Conservation (phyloP, 2,329 filamentous ascomycete genomes). For the Penicillium hordei region DNA sequence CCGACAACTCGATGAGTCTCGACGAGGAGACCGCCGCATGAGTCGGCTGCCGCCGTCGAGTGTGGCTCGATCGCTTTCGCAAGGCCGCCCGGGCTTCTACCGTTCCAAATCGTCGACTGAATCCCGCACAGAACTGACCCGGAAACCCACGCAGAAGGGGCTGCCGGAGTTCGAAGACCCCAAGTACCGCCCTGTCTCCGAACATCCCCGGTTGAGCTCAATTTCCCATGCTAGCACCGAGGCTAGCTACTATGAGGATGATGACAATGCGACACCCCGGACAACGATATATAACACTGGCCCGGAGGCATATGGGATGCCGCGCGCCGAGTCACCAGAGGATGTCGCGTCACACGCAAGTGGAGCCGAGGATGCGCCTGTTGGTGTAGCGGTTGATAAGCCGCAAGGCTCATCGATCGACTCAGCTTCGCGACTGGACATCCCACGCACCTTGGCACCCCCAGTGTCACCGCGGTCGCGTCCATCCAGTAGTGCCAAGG, state of each 20-base stretch:
- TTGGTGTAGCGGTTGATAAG: conserved; percentile 22
- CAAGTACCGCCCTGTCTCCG: conserved; percentile 63
- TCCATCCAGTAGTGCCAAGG: conserved; percentile 54
- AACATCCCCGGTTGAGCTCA: conserved; percentile 72
- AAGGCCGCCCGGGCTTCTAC: conserved; percentile 77
- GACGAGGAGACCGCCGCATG: conserved; percentile 71
- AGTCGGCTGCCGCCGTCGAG: conserved; percentile 83
- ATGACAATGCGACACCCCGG: conserved; percentile 37
- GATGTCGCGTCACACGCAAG: conserved; percentile 21
- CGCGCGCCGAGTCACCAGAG: conserved; percentile 37
- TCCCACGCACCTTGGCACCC: conserved; percentile 46
- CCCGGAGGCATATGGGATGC: conserved; percentile 24
- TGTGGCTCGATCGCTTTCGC: conserved; percentile 76
- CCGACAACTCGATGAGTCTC: conserved; percentile 78
- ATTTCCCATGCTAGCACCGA: conserved; percentile 44
- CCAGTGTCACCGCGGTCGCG: conserved; percentile 47
- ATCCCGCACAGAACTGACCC: conserved; percentile 32
- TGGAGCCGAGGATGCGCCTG: conserved; percentile 18
- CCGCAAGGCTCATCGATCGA: conserved; percentile 38
- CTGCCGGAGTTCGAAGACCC: conserved; percentile 46
- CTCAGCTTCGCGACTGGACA: conserved; percentile 39
- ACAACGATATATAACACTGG: conserved; percentile 21
- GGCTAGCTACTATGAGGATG: conserved; percentile 31
- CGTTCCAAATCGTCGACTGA: conserved; percentile 68
- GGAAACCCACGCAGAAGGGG: conserved; percentile 42